Evolutionary conservation across 345 rosid species (phyloP).

Genomic region (Iberis pinnata): DNA sequence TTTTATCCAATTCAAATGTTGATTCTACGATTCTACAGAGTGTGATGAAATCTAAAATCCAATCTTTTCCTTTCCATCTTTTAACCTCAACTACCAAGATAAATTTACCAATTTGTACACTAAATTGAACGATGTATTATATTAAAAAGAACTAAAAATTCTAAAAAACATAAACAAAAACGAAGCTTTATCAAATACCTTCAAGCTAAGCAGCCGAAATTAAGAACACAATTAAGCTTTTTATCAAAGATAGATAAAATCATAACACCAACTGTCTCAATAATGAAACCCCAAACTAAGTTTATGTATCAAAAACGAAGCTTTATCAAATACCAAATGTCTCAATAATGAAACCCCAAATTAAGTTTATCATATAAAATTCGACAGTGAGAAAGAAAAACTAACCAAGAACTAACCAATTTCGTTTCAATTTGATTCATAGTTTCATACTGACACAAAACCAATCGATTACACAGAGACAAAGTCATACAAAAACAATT

Average conservation of each 20-base stretch:
- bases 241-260: neutral
- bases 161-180: too few relatives aligned
- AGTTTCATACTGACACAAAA: too few relatives aligned
- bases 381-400: too few relatives aligned
- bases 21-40: constrained; percentile 69
- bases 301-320: too few relatives aligned
- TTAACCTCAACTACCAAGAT: too few relatives aligned
- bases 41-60: constrained; percentile 42
- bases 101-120: constrained; percentile 18
- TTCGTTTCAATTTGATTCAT: too few relatives aligned
- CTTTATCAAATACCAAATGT: too few relatives aligned
- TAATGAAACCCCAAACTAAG: neutral
- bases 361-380: too few relatives aligned
- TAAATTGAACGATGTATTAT: constrained; percentile 1
- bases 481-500: too few relatives aligned
- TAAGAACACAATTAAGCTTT: neutral
- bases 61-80: constrained; percentile 46
- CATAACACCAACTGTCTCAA: neutral
- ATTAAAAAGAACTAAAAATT: neutral
- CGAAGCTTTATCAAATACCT: constrained; percentile 8
- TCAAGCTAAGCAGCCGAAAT: neutral
- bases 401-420: too few relatives aligned
- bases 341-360: too few relatives aligned
- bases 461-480: too few relatives aligned
- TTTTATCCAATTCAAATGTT: constrained; percentile 54